These are phyloP conservation scores for Tolypocladium nubicola DNA, from an alignment of 2,329 filamentous ascomycete genomes.

Conservation along the genomic window DNA sequence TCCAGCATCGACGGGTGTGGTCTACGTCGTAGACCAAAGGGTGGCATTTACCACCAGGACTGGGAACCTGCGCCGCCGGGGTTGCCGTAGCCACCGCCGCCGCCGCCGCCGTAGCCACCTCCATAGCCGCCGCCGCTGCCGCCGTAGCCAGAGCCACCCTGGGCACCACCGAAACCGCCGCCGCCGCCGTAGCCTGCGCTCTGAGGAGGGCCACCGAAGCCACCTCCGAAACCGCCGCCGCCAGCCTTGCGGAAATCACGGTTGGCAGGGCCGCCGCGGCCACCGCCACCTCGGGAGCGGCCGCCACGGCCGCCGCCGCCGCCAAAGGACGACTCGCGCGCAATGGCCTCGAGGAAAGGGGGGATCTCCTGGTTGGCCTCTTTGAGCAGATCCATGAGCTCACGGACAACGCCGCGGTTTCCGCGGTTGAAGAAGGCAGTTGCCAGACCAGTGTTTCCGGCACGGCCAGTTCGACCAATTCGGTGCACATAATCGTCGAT, in stretches of 20 bases:
- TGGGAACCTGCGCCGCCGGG: conserved; percentile 59
- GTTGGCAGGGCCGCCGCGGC: conserved; percentile 61
- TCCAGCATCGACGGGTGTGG: background rate
- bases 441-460: conserved; percentile 95
- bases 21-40: conserved; percentile 31
- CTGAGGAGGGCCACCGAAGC: conserved; percentile 16
- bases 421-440: conserved; percentile 99
- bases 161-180: conserved; percentile 20
- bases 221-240: conserved; percentile 31
- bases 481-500: conserved; percentile 99
- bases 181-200: conserved; percentile 31
- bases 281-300: conserved; percentile 40
- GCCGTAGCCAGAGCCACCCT: conserved; percentile 26
- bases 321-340: conserved; percentile 82
- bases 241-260: conserved; percentile 84
- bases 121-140: conserved; percentile 27
- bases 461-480: conserved; percentile 99
- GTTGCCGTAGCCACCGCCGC: conserved; percentile 46
- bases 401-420: conserved; percentile 94
- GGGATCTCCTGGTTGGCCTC: conserved; percentile 98
- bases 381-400: conserved; percentile 94
- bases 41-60: conserved; percentile 49
- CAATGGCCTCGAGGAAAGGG: conserved; percentile 90
- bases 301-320: conserved; percentile 63
- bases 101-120: conserved; percentile 32